Evolutionary conservation across 495 filamentous ascomycete species (phyloP).

Genomic region (Cladorrhinum samala): DNA sequence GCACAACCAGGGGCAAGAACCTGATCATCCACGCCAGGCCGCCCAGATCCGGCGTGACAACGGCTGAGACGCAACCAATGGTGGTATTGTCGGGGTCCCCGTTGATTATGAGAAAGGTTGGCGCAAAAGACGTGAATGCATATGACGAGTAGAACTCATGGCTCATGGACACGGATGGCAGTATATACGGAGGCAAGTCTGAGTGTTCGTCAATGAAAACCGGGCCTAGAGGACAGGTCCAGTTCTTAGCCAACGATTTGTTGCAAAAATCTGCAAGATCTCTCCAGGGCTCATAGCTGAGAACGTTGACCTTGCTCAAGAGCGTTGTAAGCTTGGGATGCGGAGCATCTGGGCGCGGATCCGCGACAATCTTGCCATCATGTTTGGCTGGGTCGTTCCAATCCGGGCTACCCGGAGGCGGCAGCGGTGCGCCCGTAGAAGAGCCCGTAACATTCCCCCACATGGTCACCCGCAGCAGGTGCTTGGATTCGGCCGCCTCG

Average conservation of each 20-base stretch:
- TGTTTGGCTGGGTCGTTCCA: slow-evolving; percentile 50
- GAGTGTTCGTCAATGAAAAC: slow-evolving; percentile 52
- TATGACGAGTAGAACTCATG: slow-evolving; percentile 77
- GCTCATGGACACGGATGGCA: slow-evolving; percentile 56
- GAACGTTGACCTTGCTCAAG: slow-evolving; percentile 57
- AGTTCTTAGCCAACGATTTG: slow-evolving; percentile 48
- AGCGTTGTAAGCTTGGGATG: slow-evolving; percentile 65
- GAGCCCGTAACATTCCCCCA: slow-evolving; percentile 86
- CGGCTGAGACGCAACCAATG: slow-evolving; percentile 73
- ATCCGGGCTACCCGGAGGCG: slow-evolving; percentile 48
- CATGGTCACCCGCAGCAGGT: slow-evolving; percentile 71
- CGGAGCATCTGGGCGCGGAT: slow-evolving; percentile 39
- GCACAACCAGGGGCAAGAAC: slow-evolving; percentile 70
- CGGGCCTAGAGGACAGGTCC: slow-evolving; percentile 65
- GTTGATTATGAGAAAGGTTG: slow-evolving; percentile 64
- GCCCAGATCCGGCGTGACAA: slow-evolving; percentile 71
- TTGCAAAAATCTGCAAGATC: slow-evolving; percentile 58
- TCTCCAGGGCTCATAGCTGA: slow-evolving; percentile 64
- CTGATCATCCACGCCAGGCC: slow-evolving; percentile 59
- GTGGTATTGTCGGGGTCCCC: slow-evolving; percentile 57
- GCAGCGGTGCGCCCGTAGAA: slow-evolving; percentile 38
- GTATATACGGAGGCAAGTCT: not conserved
- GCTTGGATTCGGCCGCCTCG: slow-evolving; percentile 51
- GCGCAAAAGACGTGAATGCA: slow-evolving; percentile 71
- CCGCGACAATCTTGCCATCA: slow-evolving; percentile 69